Percentiles rank a stretch among this genome's conserved stretches.
Evolutionary conservation across 768 basidiomycete genomes (phyloP).

Genomic region (Hericium rajendrae): DNA sequence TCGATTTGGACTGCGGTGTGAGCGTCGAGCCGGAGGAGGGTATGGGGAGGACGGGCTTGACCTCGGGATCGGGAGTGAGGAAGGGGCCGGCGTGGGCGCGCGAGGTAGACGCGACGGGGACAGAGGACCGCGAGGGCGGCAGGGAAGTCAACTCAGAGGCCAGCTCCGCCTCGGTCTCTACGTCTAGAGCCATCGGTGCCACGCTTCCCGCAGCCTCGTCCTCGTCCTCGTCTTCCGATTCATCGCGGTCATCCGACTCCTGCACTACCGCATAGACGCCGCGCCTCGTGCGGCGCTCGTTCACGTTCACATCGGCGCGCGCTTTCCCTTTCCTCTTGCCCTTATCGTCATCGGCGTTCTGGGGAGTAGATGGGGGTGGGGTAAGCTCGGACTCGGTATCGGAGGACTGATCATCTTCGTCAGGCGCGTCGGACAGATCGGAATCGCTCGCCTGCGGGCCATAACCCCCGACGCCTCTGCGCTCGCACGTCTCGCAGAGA

Average conservation of each 20-base stretch:
- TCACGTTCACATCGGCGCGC: conserved; percentile 44
- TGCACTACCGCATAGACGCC: conserved; percentile 72
- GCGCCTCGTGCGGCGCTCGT: conserved; percentile 72
- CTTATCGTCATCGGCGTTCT: background rate
- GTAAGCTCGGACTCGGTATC: conserved; percentile 11
- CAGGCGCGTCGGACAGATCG: conserved; percentile 32
- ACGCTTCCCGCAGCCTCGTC: background rate
- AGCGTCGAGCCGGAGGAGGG: background rate
- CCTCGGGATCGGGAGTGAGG: conserved; percentile 21
- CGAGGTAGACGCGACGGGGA: background rate
- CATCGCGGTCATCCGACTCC: conserved; percentile 39
- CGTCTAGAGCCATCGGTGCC: background rate
- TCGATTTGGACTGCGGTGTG: background rate
- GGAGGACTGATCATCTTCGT: conserved; percentile 10
- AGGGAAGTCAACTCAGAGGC: conserved; percentile 41
- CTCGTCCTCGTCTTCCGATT: background rate
- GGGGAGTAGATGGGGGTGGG: background rate
- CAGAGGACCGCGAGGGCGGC: conserved; percentile 27
- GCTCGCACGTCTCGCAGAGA: conserved; percentile 82
- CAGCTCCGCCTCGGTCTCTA: conserved; percentile 9
- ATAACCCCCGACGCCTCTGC: conserved; percentile 66
- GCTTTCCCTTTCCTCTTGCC: conserved; percentile 21
- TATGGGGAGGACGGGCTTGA: conserved; percentile 3
- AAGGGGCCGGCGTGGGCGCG: conserved; percentile 16
- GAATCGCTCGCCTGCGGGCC: conserved; percentile 40